Base-by-base conservation (phyloP, 345 rosid species). In the Leavenworthia alabamica region DNA sequence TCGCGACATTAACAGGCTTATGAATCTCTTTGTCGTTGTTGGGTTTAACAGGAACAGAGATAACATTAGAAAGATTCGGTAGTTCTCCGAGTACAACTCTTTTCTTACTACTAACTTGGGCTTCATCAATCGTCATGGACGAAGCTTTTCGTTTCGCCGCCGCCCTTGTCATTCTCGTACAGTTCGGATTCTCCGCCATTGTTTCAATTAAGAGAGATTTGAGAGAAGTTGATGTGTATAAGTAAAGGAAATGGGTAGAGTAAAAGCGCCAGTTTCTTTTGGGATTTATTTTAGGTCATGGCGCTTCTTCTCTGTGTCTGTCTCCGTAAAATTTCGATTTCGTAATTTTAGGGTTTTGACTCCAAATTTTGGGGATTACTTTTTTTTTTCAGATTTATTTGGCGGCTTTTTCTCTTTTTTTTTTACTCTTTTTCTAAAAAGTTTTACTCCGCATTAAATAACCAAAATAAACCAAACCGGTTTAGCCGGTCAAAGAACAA, bases 121-220 rank as follows among this genome's bases (percentile, higher is more conserved):
- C 16, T n/a, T 53, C 56, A 2, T 62, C 62, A 10, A 41, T 14
- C 37, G 60, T 67, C 53, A 43, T 50, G n/a, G 73, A 52, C 5
- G 60, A 36, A 7, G 73, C 73, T 3, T 60, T 62, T 11, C 73
- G 60, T 37, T 69, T 69, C 33, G 62, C 27, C 24, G 62, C 60
- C 48, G 73, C 73, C 5, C 73, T 69, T 5, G 72, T 67, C 72
- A 67, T 58, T 35, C 59, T 58, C 52, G 59, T 12, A 13, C 22
- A 68, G 60, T 32, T 68, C 29, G 41, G 72, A 68, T 67, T 67
- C 52, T 67, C 72, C 11, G 72, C 26, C 72, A 67, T 67, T 44
- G 3, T 20, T 39, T 49, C 44, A 58, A 2, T 58, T 33, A 13
- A 67, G 22, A 2, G 59, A 22, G 43, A 22, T 22, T 54, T 54